Conservation (phyloP, 129 eudicot genomes). For the Sambucus nigra region DNA sequence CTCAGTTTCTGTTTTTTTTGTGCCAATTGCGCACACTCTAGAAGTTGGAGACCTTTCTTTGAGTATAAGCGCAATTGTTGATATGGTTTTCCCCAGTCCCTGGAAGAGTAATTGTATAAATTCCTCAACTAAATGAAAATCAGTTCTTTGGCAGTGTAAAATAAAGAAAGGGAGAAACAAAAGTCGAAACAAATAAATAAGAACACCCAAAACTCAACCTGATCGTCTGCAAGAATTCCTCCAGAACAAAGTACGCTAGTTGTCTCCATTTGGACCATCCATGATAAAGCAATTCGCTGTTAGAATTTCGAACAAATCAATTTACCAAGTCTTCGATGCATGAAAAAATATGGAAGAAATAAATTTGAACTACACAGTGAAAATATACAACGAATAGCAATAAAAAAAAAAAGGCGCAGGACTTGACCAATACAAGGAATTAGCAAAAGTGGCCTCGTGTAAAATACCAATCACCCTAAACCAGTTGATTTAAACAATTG, state of each 20-base stretch:
- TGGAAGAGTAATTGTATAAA: constrained; percentile 20
- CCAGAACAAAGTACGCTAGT: constrained; percentile 63
- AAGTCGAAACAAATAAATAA: neutral
- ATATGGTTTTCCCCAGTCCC: constrained; percentile 96
- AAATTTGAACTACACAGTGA: constrained; percentile 1
- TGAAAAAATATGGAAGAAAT: constrained; percentile 4
- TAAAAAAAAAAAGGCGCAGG: neutral
- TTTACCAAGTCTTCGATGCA: constrained; percentile 1
- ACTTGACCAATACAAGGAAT: no score
- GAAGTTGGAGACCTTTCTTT: constrained; percentile 77
- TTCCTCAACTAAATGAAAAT: constrained; percentile 7
- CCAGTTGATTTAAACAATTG: neutral
- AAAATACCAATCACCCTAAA: neutral
- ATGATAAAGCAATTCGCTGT: constrained; percentile 92
- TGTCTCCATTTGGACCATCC: constrained; percentile 97
- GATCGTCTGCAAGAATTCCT: constrained; percentile 99
- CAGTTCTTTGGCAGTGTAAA: constrained; percentile 3
- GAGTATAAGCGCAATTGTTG: constrained; percentile 89
- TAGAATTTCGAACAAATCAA: constrained; percentile 17
- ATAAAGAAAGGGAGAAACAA: neutral
- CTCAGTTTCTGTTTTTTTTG: constrained; percentile 34
- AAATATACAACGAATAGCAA: neutral
- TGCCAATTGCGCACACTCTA: constrained; percentile 14
- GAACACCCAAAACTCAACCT: constrained; percentile 42
- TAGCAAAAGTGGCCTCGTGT: no score